Conservation (phyloP, 441 rosid genomes). For the Bocquillonia castaneifolia region DNA sequence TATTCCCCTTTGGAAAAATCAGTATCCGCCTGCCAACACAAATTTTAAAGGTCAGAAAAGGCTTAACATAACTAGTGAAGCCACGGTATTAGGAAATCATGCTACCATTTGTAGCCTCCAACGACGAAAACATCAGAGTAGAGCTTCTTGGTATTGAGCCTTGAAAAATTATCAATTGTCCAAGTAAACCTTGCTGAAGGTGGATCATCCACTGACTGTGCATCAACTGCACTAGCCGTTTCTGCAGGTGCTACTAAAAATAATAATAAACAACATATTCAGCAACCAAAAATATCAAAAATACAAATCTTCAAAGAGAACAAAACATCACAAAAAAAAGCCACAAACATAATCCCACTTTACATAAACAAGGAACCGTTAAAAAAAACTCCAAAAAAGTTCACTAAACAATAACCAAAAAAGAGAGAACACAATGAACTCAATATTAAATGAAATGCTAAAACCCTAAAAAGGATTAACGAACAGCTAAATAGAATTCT, state of each 20-base stretch:
- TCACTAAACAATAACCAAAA: no score
- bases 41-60: background rate
- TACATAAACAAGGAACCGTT: background rate
- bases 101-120: constrained; percentile 81
- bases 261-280: constrained; percentile 15
- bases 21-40: constrained; percentile 61
- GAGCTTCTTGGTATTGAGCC: constrained; percentile 76
- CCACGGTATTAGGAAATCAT: background rate
- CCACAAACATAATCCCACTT: background rate
- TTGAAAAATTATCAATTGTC: constrained; percentile 61
- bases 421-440: no score
- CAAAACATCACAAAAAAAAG: background rate
- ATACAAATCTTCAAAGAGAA: background rate
- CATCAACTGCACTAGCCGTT: constrained; percentile 51
- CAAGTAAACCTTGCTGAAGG: constrained; percentile 85
- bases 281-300: background rate
- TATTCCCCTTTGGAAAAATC: constrained; percentile 89
- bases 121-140: constrained; percentile 72
- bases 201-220: constrained; percentile 61
- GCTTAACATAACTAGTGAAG: background rate
- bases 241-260: constrained; percentile 48
- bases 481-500: background rate
- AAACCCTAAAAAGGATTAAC: background rate
- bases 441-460: background rate
- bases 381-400: background rate